Evolutionary conservation across 148 eudicot genomes (phyloP).

Genomic region (Vaccinium corymbosum): DNA sequence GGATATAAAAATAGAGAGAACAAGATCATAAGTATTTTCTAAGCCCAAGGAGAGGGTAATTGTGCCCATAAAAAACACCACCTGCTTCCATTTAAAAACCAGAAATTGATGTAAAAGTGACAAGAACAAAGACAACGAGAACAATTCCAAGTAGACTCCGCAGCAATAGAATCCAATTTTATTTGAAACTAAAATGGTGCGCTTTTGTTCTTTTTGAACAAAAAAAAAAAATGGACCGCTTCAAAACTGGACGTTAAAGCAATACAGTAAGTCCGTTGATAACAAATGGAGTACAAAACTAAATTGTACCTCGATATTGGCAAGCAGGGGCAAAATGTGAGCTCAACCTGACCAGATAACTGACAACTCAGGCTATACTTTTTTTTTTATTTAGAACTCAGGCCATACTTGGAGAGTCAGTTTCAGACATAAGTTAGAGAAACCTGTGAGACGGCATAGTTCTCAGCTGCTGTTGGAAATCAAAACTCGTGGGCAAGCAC

Average conservation of each 20-base stretch:
- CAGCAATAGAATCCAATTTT: neutral
- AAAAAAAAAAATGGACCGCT: neutral
- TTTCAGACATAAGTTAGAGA: constrained; percentile 36
- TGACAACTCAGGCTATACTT: constrained; percentile 43
- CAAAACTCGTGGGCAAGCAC: constrained; percentile 50
- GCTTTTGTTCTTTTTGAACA: too few species aligned
- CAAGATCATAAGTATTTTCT: too few species aligned
- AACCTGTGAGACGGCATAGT: constrained; percentile 37
- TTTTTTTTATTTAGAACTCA: constrained; percentile 26
- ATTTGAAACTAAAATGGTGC: neutral
- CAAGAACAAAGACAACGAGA: neutral
- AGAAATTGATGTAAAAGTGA: neutral
- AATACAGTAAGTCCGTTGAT: neutral
- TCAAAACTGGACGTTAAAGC: neutral
- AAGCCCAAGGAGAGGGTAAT: too few species aligned
- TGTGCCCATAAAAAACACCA: neutral
- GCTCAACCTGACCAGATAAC: constrained; percentile 42
- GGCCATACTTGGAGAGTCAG: constrained; percentile 44
- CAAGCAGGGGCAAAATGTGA: neutral
- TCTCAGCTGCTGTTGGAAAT: constrained; percentile 46
- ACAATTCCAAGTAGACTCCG: neutral
- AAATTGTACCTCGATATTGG: neutral
- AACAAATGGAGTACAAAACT: too few species aligned
- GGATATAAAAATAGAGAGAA: too few species aligned
- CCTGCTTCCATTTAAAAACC: neutral